Evolutionary conservation across 2,329 filamentous ascomycete species (phyloP).

Genomic region (Sporothrix mexicana): DNA sequence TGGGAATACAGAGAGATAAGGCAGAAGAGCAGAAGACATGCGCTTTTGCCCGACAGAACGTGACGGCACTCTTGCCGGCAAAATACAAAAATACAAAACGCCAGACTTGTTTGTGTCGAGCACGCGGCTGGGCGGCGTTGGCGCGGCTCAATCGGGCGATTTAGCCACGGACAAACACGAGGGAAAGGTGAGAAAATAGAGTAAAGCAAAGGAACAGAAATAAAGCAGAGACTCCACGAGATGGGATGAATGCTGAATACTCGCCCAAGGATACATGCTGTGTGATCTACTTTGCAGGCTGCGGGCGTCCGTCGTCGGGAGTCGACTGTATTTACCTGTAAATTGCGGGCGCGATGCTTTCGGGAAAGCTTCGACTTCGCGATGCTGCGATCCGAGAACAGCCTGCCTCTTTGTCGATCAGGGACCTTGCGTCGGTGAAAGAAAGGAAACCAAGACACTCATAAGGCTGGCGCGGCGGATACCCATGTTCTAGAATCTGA

Average conservation of each 20-base stretch:
- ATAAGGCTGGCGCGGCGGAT: not conserved
- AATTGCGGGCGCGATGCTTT: no score
- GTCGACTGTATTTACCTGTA: no score
- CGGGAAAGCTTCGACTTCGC: no score
- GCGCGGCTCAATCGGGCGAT: constrained; percentile 18
- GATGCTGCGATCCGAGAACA: not conserved
- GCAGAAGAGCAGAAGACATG: not conserved
- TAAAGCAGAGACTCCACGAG: not conserved
- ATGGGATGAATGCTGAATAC: not conserved
- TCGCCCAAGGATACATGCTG: not conserved
- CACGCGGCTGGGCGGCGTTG: not conserved
- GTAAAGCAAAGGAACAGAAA: not conserved
- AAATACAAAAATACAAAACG: not conserved
- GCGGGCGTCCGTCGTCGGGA: no score
- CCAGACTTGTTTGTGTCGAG: not conserved
- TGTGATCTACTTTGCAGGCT: not conserved
- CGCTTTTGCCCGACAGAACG: not conserved
- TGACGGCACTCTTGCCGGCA: not conserved
- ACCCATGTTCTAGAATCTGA: not conserved
- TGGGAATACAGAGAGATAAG: not conserved
- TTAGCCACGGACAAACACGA: not conserved
- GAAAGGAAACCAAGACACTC: not conserved
- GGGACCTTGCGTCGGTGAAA: not conserved
- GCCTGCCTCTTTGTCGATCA: not conserved
- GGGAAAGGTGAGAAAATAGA: not conserved